phyloP scores from a whole-genome alignment of 192 early-diverging fungal species.

The Coemansia asiatica region DNA sequence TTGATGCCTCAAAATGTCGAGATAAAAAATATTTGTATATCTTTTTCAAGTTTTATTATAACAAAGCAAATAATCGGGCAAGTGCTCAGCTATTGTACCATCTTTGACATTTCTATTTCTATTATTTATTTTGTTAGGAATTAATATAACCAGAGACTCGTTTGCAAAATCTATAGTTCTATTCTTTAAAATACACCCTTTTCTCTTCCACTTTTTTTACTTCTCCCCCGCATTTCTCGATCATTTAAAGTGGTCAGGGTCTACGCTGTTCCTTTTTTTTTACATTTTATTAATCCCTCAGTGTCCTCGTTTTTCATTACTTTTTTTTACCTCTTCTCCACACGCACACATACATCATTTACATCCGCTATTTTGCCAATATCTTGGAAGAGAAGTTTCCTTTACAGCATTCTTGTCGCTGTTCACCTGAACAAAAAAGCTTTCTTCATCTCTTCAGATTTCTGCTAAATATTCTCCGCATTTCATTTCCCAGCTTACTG shows the following conservation, averaged over 20 bases:
- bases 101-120: background rate
- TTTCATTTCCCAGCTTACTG: slow-evolving; percentile 3
- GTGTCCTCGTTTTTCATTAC: background rate
- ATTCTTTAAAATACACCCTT: too few relatives aligned
- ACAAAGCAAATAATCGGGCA: too few relatives aligned
- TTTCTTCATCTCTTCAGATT: too few relatives aligned
- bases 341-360: too few relatives aligned
- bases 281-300: background rate
- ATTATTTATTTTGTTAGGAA: background rate
- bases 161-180: too few relatives aligned
- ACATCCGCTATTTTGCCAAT: too few relatives aligned
- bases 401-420: too few relatives aligned
- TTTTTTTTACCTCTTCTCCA: background rate
- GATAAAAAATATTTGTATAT: too few relatives aligned
- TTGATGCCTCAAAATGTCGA: too few relatives aligned
- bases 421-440: too few relatives aligned
- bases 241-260: background rate
- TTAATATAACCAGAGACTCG: background rate
- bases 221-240: background rate
- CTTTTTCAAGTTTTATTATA: too few relatives aligned
- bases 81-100: background rate
- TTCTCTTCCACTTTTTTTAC: background rate
- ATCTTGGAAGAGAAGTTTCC: too few relatives aligned
- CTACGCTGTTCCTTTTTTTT: slow-evolving; percentile 1
- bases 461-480: slow-evolving; percentile 2